Conservation (phyloP, 805 yeast genomes). For the Saccharomycopsis fermentans region DNA sequence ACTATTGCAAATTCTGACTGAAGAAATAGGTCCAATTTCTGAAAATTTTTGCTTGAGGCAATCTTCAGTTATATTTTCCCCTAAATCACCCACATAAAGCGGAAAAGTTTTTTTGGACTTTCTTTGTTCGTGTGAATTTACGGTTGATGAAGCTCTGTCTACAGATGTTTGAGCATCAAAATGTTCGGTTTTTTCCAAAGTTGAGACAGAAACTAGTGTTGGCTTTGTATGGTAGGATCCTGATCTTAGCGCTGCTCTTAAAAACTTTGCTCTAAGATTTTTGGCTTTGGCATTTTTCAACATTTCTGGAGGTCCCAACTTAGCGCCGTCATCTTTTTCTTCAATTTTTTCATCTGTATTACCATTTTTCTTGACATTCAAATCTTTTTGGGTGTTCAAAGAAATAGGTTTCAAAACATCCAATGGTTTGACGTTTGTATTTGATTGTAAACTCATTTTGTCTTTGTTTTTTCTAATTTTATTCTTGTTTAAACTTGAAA, state of each 20-base stretch:
- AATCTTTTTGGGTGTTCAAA: constrained; percentile 3
- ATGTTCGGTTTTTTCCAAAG: not conserved
- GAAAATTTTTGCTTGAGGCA: constrained; percentile 35
- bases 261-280: not conserved
- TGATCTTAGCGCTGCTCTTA: not conserved
- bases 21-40: constrained; percentile 35
- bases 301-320: not conserved
- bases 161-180: not conserved
- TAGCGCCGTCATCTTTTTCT: not conserved
- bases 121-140: not conserved
- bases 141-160: not conserved
- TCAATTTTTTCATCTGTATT: not conserved
- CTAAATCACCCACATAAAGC: constrained; percentile 57
- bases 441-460: not conserved
- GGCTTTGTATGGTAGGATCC: not conserved
- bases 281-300: not conserved
- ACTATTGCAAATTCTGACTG: constrained; percentile 53
- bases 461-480: too few species aligned
- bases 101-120: constrained; percentile 21
- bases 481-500: too few species aligned
- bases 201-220: not conserved
- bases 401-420: constrained; percentile 8
- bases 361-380: not conserved
- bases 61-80: constrained; percentile 39
- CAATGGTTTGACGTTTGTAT: not conserved